Evolutionary conservation across 208 protist genomes (phyloP).

Genomic region (Wallacemonas sp.): DNA sequence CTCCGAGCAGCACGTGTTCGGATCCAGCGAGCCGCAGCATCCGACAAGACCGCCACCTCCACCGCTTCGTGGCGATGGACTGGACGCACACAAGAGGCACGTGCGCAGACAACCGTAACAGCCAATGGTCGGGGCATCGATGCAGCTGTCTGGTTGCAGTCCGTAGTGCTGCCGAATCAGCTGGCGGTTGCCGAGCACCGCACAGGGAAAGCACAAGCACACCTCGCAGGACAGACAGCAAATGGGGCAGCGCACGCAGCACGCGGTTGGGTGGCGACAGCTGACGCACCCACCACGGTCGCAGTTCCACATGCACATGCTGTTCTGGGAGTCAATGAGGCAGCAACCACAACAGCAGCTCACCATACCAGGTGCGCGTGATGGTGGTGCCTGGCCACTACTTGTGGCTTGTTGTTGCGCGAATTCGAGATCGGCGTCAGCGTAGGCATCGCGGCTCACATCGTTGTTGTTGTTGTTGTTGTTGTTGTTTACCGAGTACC

Average conservation of each 20-base stretch:
- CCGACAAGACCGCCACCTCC: neutral
- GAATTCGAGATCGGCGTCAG: neutral
- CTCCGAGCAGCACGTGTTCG: conserved; percentile 30
- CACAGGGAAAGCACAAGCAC: conserved; percentile 48
- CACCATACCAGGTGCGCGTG: too few species aligned
- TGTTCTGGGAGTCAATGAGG: conserved; percentile 7
- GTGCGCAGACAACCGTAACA: conserved; percentile 34
- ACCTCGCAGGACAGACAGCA: conserved; percentile 45
- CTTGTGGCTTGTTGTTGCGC: neutral
- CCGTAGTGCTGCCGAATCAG: conserved; percentile 56
- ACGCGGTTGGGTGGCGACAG: conserved; percentile 31
- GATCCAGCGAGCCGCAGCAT: conserved; percentile 7
- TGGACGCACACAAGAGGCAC: conserved; percentile 12
- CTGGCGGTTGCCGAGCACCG: conserved; percentile 46
- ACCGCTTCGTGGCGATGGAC: neutral
- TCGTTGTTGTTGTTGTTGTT: too few species aligned
- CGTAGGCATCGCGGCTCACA: neutral
- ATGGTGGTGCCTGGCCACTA: too few species aligned
- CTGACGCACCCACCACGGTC: conserved; percentile 25
- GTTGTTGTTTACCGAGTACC: too few species aligned
- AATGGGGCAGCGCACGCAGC: conserved; percentile 31
- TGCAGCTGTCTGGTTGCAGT: conserved; percentile 25
- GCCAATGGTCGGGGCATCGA: conserved; percentile 29
- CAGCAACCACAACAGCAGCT: conserved; percentile 32
- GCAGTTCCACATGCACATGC: conserved; percentile 18